Evolutionary conservation across 495 filamentous ascomycete genomes (phyloP).

Genomic region (Neurospora sp.): DNA sequence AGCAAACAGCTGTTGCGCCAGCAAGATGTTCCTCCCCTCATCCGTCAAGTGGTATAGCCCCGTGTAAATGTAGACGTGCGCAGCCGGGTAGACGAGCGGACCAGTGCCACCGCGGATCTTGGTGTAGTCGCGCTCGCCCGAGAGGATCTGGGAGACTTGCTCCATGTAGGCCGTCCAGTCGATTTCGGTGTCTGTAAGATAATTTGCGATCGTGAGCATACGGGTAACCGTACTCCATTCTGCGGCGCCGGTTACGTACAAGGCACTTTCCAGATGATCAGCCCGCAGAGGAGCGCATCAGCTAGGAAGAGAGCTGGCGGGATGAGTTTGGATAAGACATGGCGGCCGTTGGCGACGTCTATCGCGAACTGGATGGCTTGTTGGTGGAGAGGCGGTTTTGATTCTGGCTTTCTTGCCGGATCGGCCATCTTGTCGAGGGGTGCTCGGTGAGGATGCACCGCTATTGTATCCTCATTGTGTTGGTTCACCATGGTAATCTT

Average conservation of each 20-base stretch:
- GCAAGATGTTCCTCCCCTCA: slow-evolving; percentile 61
- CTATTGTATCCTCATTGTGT: too few relatives aligned
- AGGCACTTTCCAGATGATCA: slow-evolving; percentile 76
- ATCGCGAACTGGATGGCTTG: slow-evolving; percentile 15
- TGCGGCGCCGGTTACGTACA: slow-evolving; percentile 46
- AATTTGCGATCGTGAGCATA: neutral
- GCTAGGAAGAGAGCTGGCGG: slow-evolving; percentile 56
- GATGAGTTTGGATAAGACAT: slow-evolving; percentile 29
- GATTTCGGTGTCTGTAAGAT: slow-evolving; percentile 79
- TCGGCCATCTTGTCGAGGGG: neutral
- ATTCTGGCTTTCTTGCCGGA: slow-evolving; percentile 1
- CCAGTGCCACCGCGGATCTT: slow-evolving; percentile 81
- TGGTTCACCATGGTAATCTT: too few relatives aligned
- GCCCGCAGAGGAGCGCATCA: slow-evolving; percentile 61
- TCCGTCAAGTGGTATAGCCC: slow-evolving; percentile 68
- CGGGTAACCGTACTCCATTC: neutral
- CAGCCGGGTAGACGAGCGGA: slow-evolving; percentile 87
- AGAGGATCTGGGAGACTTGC: slow-evolving; percentile 67
- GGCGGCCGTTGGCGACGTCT: slow-evolving; percentile 33
- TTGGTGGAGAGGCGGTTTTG: slow-evolving; percentile 5
- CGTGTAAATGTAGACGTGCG: slow-evolving; percentile 86
- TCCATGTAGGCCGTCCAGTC: slow-evolving; percentile 98
- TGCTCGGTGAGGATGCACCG: neutral
- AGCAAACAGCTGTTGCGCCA: slow-evolving; percentile 74
- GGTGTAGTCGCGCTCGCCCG: slow-evolving; percentile 82